These are phyloP conservation scores for Platanthera zijinensis DNA, from an alignment of 106 monocot genomes.

Conservation along the genomic window DNA sequence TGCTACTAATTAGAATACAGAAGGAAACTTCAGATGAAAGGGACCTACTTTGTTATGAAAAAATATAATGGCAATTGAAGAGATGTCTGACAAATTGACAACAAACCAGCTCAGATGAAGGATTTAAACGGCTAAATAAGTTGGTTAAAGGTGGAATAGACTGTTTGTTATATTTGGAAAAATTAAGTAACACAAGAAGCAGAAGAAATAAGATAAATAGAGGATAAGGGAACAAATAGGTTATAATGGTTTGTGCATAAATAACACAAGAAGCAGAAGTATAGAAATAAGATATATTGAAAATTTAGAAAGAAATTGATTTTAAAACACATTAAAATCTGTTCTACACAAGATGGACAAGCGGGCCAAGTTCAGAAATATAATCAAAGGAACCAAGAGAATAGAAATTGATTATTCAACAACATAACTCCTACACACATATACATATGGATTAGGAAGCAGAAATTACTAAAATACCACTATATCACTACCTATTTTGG, in stretches of 20 bases:
- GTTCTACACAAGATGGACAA: background rate
- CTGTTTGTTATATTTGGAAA: background rate
- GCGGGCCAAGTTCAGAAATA: background rate
- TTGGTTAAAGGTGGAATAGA: background rate
- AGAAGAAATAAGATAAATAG: background rate
- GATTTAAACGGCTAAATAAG: background rate
- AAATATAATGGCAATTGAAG: background rate
- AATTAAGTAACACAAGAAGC: too few relatives aligned
- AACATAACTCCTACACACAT: too few relatives aligned
- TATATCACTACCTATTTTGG: too few relatives aligned
- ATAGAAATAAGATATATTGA: background rate
- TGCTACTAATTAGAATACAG: too few relatives aligned
- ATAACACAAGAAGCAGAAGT: background rate
- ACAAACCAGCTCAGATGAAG: background rate
- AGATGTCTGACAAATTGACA: background rate
- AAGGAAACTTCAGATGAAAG: too few relatives aligned
- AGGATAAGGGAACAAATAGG: constrained; percentile 1
- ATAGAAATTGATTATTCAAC: too few relatives aligned
- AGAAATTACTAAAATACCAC: too few relatives aligned
- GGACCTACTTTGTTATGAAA: background rate
- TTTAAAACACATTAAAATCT: background rate
- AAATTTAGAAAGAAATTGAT: background rate
- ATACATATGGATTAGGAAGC: too few relatives aligned
- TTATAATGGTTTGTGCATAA: background rate
- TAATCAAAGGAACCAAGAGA: background rate